Base-by-base conservation (phyloP, 1,284 basidiomycete species). In the Neolentinus lepideus region DNA sequence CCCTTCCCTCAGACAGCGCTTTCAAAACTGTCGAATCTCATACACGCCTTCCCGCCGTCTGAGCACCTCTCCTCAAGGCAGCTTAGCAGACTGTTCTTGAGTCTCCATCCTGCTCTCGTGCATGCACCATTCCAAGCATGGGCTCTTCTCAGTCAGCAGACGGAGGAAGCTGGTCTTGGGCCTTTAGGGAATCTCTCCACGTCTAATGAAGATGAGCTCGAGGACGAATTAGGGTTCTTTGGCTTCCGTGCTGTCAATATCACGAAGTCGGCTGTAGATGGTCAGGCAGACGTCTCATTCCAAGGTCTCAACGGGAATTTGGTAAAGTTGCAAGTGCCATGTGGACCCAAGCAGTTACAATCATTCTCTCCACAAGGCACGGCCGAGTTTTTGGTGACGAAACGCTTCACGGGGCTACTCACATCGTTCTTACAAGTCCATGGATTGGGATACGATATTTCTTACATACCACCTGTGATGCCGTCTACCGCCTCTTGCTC, bases 1-100 rank as follows among this genome's bases (percentile, higher is more conserved):
- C 74, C 81, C 0, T 86, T 86, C 61, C 83, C 84, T 0, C 83
- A 85, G 63, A 85, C 83, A 0, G 77, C 83, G 0, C 66, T 85
- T 1, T 66, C 67, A 10, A 85, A 84, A 61, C 72, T 84, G 3
- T 64, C 67, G 2, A 63, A 65, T 1, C 69, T 86, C 0, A 57
- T 78, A 1, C 60, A 71, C 1, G 64, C 63, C 10, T 86, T 85
- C 60, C 79, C 79, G 1, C 76, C 80, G 0, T 72, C 77, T 1
- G 60, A 63, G 1, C 33, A 57, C 1, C 63, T 80, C 1, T 64
- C 73, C 0, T 71, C 81, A 0, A 68, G 66, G 1, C 77, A 81
- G 60, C 76, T 84, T 9, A 75, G 79, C 1, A 71, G 79, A 12
- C 64, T 85, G 1, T 58, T 85, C 19, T 64, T 84, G 19, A 74